Percentiles rank a stretch among this genome's conserved stretches.
These are phyloP conservation scores for Astrocystis sublimbata DNA, from an alignment of 495 filamentous ascomycete genomes.

Conservation along the genomic window DNA sequence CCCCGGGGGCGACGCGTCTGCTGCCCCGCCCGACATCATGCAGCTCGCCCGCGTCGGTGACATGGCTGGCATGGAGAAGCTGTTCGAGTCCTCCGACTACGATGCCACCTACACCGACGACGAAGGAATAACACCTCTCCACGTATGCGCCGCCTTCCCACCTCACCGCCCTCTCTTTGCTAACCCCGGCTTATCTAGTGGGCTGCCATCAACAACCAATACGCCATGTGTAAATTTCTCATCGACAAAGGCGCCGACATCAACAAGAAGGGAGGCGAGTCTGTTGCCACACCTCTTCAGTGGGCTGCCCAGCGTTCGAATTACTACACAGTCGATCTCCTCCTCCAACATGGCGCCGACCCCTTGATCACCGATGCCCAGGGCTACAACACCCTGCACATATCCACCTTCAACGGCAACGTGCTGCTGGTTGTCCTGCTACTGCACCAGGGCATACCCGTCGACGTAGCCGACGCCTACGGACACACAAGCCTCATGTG, in stretches of 20 bases:
- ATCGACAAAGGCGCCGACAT: conserved; percentile 87
- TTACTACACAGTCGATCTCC: conserved; percentile 73
- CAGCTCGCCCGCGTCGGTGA: conserved; percentile 90
- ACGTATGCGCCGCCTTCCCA: conserved; percentile 59
- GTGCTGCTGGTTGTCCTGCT: conserved; percentile 83
- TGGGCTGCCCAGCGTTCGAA: conserved; percentile 96
- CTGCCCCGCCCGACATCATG: conserved; percentile 83
- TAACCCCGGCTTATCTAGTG: conserved; percentile 63
- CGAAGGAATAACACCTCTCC: conserved; percentile 91
- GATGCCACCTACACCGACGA: conserved; percentile 80
- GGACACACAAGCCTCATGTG: conserved; percentile 96
- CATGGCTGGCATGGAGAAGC: conserved; percentile 78
- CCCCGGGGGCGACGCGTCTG: conserved; percentile 38
- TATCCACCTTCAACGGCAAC: conserved; percentile 95
- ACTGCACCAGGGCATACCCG: conserved; percentile 88
- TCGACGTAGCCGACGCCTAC: conserved; percentile 84
- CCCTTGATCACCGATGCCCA: conserved; percentile 85
- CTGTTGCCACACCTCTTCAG: conserved; percentile 86
- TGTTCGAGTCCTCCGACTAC: conserved; percentile 80
- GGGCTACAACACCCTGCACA: conserved; percentile 95
- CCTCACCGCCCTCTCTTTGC: conserved; percentile 4
- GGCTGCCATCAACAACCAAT: conserved; percentile 99
- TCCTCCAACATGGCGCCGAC: conserved; percentile 86
- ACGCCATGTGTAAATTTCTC: conserved; percentile 92
- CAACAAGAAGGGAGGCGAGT: conserved; percentile 93